These are phyloP conservation scores for Urochloa ruziziensis DNA, from an alignment of 176 grass and related monocot species.

Conservation along the genomic window DNA sequence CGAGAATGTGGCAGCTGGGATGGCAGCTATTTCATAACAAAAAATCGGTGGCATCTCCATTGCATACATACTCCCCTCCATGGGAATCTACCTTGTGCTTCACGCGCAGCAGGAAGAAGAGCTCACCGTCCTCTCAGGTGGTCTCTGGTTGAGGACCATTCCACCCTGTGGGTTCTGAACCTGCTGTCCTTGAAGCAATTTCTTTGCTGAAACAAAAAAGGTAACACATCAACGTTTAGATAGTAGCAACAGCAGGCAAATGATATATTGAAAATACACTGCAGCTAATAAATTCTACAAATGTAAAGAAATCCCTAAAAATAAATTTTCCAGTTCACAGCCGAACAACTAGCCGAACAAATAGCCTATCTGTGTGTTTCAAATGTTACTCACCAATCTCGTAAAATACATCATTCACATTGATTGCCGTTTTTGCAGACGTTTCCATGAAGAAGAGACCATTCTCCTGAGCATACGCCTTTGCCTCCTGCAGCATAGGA, in stretches of 20 bases:
- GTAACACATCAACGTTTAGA: not conserved
- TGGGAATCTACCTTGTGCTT: not conserved
- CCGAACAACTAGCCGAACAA: not conserved
- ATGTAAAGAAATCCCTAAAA: not conserved
- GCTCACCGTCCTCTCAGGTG: slow-evolving; percentile 57
- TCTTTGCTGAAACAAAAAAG: slow-evolving; percentile 66
- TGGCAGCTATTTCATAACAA: slow-evolving; percentile 41
- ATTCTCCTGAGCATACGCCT: slow-evolving; percentile 82
- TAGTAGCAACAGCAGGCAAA: not conserved
- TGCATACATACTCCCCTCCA: slow-evolving; percentile 12
- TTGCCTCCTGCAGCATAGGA: slow-evolving; percentile 65
- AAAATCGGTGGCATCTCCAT: not conserved
- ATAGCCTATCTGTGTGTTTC: not conserved
- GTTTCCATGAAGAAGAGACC: slow-evolving; percentile 91
- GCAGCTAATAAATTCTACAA: not conserved
- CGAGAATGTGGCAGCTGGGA: slow-evolving; percentile 32
- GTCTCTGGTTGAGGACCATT: slow-evolving; percentile 67
- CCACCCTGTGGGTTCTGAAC: slow-evolving; percentile 59
- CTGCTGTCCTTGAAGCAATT: slow-evolving; percentile 59
- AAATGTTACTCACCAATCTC: slow-evolving; percentile 78
- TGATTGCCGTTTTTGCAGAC: slow-evolving; percentile 86
- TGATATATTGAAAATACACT: not conserved
- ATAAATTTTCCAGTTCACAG: not conserved
- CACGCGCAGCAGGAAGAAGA: slow-evolving; percentile 86
- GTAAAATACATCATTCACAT: slow-evolving; percentile 88